These are phyloP conservation scores for Curvularia verruculosa DNA, from an alignment of 2,329 filamentous ascomycete genomes.

Conservation along the genomic window DNA sequence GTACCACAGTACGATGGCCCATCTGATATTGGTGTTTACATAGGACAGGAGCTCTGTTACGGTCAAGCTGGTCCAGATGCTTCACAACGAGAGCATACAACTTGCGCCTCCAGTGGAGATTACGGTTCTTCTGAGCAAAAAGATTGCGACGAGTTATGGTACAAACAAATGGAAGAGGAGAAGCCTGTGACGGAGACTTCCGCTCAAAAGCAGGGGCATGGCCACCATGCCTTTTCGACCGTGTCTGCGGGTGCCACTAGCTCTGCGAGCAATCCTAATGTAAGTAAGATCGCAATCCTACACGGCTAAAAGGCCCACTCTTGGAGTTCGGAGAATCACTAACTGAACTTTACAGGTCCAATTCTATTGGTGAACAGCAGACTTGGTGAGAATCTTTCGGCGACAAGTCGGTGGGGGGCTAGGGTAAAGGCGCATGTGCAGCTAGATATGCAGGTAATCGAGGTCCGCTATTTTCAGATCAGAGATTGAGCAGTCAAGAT, in stretches of 20 bases:
- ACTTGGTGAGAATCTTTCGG: not conserved
- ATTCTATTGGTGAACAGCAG: slow-evolving; percentile 4
- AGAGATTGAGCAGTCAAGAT: not conserved
- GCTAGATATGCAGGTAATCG: slow-evolving; percentile 1
- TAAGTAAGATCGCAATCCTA: slow-evolving; percentile 5
- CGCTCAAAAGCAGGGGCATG: not conserved
- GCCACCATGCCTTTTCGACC: slow-evolving; percentile 8
- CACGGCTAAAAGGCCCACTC: not conserved
- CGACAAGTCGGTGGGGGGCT: not conserved
- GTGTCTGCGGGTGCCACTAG: not conserved
- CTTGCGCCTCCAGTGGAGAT: not conserved
- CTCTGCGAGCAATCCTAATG: slow-evolving; percentile 1
- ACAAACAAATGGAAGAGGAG: not conserved
- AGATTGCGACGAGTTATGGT: not conserved
- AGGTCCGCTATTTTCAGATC: not conserved
- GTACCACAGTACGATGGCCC: slow-evolving; percentile 8
- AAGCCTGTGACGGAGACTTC: not conserved
- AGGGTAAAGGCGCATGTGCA: not conserved
- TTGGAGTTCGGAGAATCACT: slow-evolving; percentile 63
- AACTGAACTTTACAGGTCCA: slow-evolving; percentile 7
- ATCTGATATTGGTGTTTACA: not conserved
- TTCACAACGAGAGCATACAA: not conserved
- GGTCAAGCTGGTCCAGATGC: not conserved
- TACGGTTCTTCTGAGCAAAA: not conserved
- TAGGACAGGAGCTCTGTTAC: slow-evolving; percentile 3